phyloP scores from a whole-genome alignment of 2,329 filamentous ascomycete genomes.

The Stagonosporopsis chrysanthemi region DNA sequence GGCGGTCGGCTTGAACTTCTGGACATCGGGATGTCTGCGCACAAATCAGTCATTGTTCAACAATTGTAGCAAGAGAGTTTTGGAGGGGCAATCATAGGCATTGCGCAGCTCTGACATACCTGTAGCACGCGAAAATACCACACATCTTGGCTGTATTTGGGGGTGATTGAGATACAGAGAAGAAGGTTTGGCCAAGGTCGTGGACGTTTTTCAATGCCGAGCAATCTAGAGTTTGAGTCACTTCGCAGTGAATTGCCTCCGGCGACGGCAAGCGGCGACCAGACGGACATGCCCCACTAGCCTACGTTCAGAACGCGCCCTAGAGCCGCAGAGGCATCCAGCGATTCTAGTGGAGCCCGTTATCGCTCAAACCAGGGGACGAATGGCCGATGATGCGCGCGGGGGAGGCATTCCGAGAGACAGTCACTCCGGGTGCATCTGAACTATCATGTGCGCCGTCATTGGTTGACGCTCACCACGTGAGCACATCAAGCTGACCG shows the following conservation, averaged over 20 bases:
- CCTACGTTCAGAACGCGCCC: slow-evolving; percentile 24
- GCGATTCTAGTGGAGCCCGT: slow-evolving; percentile 21
- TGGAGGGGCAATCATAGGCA: slow-evolving; percentile 35
- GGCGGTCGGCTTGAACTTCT: slow-evolving; percentile 94
- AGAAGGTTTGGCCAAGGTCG: slow-evolving; percentile 9
- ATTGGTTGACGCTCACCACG: slow-evolving; percentile 11
- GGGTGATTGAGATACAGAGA: slow-evolving; percentile 12
- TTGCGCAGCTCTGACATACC: slow-evolving; percentile 58
- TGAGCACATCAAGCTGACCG: not conserved
- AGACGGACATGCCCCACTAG: slow-evolving; percentile 33
- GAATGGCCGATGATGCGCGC: slow-evolving; percentile 25
- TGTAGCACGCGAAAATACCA: slow-evolving; percentile 95
- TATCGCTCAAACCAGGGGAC: slow-evolving; percentile 22
- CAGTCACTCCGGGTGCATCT: slow-evolving; percentile 1
- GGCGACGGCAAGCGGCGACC: slow-evolving; percentile 26
- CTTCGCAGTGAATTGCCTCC: slow-evolving; percentile 32
- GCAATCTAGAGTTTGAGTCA: slow-evolving; percentile 32
- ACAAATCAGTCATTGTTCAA: slow-evolving; percentile 40
- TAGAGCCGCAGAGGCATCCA: slow-evolving; percentile 25
- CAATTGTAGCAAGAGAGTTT: slow-evolving; percentile 5
- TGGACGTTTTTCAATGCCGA: slow-evolving; percentile 18
- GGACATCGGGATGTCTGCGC: slow-evolving; percentile 83
- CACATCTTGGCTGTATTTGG: slow-evolving; percentile 71
- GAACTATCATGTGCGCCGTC: slow-evolving; percentile 3
- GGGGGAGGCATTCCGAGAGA: slow-evolving; percentile 11